Evolutionary conservation across 1,139 yeast genomes (phyloP).

Genomic region (Hyphopichia burtonii): DNA sequence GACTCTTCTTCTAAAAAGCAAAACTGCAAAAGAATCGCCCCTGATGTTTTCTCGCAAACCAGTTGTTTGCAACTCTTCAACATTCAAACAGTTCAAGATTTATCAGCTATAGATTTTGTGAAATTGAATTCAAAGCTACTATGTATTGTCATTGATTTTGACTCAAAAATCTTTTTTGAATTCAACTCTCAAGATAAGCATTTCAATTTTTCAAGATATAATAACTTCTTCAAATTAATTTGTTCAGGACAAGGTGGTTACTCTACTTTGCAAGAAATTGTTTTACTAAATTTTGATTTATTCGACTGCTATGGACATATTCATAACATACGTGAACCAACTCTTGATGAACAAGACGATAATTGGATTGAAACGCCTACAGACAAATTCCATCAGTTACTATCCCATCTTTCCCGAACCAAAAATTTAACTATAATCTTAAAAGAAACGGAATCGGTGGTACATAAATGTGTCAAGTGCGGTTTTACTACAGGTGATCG

Average conservation of each 20-base stretch:
- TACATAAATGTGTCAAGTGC: constrained; percentile 35
- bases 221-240: constrained; percentile 42
- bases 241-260: constrained; percentile 41
- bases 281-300: constrained; percentile 35
- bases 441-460: constrained; percentile 17
- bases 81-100: constrained; percentile 41
- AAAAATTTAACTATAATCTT: constrained; percentile 25
- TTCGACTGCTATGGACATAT: constrained; percentile 23
- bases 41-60: constrained; percentile 34
- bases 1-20: constrained; percentile 15
- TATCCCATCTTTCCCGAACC: constrained; percentile 25
- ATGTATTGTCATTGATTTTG: constrained; percentile 44
- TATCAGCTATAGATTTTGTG: constrained; percentile 47
- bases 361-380: constrained; percentile 20
- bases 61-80: constrained; percentile 32
- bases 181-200: constrained; percentile 9
- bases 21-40: constrained; percentile 7
- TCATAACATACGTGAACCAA: constrained; percentile 7
- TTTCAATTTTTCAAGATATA: constrained; percentile 38
- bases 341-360: constrained; percentile 12
- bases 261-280: constrained; percentile 23
- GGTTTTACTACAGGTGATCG: constrained; percentile 24
- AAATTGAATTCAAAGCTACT: constrained; percentile 28
- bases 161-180: constrained; percentile 47
- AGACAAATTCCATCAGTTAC: constrained; percentile 29